Evolutionary conservation across 257 asterid species (phyloP).

Genomic region (Rehmannia glutinosa): DNA sequence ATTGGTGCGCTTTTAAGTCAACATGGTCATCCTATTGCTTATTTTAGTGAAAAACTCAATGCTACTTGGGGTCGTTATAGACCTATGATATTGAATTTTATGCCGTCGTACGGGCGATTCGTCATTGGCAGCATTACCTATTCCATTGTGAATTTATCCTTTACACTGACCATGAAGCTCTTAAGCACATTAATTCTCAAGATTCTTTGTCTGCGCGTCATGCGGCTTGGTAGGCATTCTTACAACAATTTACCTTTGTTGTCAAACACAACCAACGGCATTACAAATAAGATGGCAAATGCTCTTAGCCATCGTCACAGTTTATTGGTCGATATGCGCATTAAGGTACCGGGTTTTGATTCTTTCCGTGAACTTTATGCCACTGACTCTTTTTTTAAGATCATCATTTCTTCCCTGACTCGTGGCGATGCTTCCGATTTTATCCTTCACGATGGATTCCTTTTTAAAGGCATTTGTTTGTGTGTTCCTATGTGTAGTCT

Average conservation of each 20-base stretch:
- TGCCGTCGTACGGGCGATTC: neutral
- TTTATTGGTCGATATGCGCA: neutral
- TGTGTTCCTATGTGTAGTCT: neutral
- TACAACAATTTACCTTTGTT: neutral
- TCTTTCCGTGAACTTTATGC: neutral
- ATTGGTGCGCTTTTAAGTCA: neutral
- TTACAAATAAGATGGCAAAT: neutral
- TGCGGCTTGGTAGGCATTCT: neutral
- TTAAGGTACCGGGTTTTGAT: neutral
- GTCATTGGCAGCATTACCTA: neutral
- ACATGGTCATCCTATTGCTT: neutral
- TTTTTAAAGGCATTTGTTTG: neutral
- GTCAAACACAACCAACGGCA: neutral
- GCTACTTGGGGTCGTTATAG: neutral
- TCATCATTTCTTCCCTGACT: no score
- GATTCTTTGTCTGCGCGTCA: neutral
- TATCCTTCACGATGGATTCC: neutral
- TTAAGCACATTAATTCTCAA: neutral
- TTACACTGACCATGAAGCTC: neutral
- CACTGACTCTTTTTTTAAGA: no score
- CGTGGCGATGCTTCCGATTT: no score
- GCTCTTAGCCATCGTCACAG: neutral
- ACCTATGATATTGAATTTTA: neutral
- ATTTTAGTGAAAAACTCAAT: neutral
- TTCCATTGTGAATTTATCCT: neutral